These are phyloP conservation scores for Picea abies DNA, from an alignment of 83 land plant genomes.

Conservation along the genomic window DNA sequence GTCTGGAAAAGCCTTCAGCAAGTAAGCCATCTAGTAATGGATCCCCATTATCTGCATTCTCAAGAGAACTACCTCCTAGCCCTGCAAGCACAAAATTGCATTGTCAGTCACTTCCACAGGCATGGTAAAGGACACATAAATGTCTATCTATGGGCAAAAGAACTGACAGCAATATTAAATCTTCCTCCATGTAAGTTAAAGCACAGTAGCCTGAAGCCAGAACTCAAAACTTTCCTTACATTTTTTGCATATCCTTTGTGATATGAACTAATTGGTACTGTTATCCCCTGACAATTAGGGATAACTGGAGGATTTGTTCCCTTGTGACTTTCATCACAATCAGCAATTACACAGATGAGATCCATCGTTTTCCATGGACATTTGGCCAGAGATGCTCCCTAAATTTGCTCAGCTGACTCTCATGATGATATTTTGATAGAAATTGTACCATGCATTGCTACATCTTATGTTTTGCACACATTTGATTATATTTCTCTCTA, in stretches of 20 bases:
- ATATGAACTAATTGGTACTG: neutral
- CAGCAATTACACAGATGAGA: too few species aligned
- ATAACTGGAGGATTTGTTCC: too few species aligned
- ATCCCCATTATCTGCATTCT: conserved; percentile 13
- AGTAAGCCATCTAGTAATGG: conserved; percentile 58
- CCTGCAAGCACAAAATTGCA: neutral
- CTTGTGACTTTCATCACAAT: too few species aligned
- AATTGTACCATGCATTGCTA: too few species aligned
- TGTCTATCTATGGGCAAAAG: neutral
- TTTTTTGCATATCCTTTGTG: neutral
- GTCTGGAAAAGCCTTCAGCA: conserved; percentile 34
- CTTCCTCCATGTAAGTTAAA: neutral
- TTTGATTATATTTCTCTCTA: too few species aligned
- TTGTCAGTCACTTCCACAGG: neutral
- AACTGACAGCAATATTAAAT: neutral
- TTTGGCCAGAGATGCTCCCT: too few species aligned
- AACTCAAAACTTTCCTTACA: neutral
- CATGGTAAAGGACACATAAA: neutral
- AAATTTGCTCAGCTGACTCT: too few species aligned
- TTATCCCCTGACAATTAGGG: too few species aligned
- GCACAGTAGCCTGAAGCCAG: neutral
- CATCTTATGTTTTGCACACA: too few species aligned
- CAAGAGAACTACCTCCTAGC: neutral
- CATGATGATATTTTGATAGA: too few species aligned
- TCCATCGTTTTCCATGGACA: too few species aligned